Base-by-base conservation (phyloP, 2,329 filamentous ascomycete genomes). In the Alternaria sp. region DNA sequence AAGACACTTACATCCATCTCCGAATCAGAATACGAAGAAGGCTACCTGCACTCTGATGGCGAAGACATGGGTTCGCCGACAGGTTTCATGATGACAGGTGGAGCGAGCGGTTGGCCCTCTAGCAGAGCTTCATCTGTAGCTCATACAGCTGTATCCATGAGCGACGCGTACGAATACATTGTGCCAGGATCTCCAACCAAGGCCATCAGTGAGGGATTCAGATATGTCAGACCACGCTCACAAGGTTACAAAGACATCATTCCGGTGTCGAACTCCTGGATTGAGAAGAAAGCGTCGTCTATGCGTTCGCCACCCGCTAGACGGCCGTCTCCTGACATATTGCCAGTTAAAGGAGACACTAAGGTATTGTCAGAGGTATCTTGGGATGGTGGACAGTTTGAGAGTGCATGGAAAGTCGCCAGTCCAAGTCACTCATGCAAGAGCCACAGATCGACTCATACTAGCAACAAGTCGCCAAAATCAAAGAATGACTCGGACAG, bases 61-160 rank as follows among this genome's bases (percentile, higher is more conserved):
- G 49, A 62, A 9, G 41, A 54, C 27, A 18, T 59, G 3, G 51
- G 55, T 6, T 68, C 70, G 8, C 67, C 68, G 7, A 72, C 68
- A 1, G 49, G 44, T 1, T 73, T 72, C 53, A 64, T 72, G 60
- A 69, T 72, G 64, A 72, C 65, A 0, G 69, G 71, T 9, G 67
- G 61, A 16, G 52, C 54, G 32, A 63, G 52, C 18, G 64, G 62
- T 3, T 67, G 65, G 66, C 59, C 63, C 22, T 62, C 62, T 11
- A 52, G 50, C 28, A 55, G 28, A 12, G 28, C 32, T n/a, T 52
- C 50, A 9, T 59, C 52, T 4, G 14, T 55, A 5, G 40, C 52
- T 3, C 57, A 51, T 18, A 30, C 30, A 30, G 44, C 41, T 10
- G 46, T 16, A 9, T 41, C 50, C 0, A 30, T 32, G 25, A 51